These are phyloP conservation scores for Durusdinium trenchii DNA, from an alignment of 73 alveolate genomes.

Conservation along the genomic window DNA sequence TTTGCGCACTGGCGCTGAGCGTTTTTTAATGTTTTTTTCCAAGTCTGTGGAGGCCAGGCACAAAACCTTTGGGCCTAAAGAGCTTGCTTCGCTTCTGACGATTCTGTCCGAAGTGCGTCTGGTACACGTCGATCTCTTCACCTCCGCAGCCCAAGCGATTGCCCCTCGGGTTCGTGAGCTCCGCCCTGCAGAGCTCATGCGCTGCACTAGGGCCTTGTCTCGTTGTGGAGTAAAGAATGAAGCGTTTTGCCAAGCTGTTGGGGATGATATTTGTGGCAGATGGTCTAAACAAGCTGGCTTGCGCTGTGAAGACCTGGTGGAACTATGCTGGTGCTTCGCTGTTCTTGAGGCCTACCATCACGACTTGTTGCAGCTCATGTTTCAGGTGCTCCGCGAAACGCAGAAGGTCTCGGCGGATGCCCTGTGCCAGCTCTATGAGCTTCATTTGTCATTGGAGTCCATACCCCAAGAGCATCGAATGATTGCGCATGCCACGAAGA, in stretches of 20 bases:
- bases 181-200: constrained; percentile 77
- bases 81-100: constrained; percentile 77
- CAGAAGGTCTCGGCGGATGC: constrained; percentile 87
- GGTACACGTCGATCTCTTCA: constrained; percentile 79
- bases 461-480: not conserved
- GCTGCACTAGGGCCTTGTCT: constrained; percentile 72
- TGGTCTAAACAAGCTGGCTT: constrained; percentile 74
- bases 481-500: no score
- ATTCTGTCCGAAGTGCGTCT: constrained; percentile 77
- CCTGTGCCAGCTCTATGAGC: constrained; percentile 75
- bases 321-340: constrained; percentile 82
- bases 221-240: constrained; percentile 94
- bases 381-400: constrained; percentile 78
- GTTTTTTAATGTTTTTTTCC: no score
- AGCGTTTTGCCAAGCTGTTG: constrained; percentile 88
- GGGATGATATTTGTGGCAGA: constrained; percentile 67
- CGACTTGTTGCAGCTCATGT: constrained; percentile 72
- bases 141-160: constrained; percentile 78
- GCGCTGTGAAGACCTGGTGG: constrained; percentile 88
- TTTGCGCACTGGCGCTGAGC: no score
- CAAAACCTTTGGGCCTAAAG: constrained; percentile 89
- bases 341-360: constrained; percentile 73
- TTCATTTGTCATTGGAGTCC: constrained; percentile 64
- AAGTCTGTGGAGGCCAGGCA: constrained; percentile 71
- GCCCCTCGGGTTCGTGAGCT: constrained; percentile 86